A percentile compares a stretch with the other conserved stretches of the same genome.
Evolutionary conservation across 2,329 filamentous ascomycete species (phyloP).

Genomic region (Ophiostoma himal-ulmi): DNA sequence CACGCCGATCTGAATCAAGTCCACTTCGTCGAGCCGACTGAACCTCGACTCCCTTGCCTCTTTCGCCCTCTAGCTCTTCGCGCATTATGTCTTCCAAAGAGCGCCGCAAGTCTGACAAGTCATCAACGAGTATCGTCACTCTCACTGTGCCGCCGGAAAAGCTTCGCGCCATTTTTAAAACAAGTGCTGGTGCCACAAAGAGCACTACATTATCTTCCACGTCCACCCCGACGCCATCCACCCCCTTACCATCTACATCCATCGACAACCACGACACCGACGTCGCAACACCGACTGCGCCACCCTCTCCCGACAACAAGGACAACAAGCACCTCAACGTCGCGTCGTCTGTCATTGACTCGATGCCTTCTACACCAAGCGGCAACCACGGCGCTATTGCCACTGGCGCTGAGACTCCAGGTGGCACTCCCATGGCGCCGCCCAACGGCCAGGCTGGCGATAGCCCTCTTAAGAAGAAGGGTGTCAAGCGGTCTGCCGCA

Average conservation of each 20-base stretch:
- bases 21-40: neutral
- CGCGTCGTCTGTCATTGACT: constrained; percentile 45
- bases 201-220: constrained; percentile 27
- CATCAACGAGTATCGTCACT: constrained; percentile 40
- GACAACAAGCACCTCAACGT: constrained; percentile 41
- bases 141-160: constrained; percentile 47
- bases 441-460: constrained; percentile 37
- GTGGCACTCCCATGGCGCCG: constrained; percentile 52
- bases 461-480: constrained; percentile 64
- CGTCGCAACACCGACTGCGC: neutral
- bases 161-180: constrained; percentile 42
- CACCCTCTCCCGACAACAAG: constrained; percentile 43
- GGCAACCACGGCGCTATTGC: constrained; percentile 11
- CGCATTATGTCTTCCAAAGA: constrained; percentile 36
- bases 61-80: constrained; percentile 11
- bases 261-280: constrained; percentile 11
- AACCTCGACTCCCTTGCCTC: neutral
- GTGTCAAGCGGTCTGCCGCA: constrained; percentile 62
- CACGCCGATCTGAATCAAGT: constrained; percentile 1
- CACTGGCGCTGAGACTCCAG: constrained; percentile 40
- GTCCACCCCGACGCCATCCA: neutral
- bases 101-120: constrained; percentile 39
- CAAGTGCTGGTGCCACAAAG: constrained; percentile 31
- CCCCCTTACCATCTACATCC: constrained; percentile 8
- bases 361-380: constrained; percentile 54